phyloP scores from a whole-genome alignment of 768 basidiomycete species.

The Rhodotorula diobovata region DNA sequence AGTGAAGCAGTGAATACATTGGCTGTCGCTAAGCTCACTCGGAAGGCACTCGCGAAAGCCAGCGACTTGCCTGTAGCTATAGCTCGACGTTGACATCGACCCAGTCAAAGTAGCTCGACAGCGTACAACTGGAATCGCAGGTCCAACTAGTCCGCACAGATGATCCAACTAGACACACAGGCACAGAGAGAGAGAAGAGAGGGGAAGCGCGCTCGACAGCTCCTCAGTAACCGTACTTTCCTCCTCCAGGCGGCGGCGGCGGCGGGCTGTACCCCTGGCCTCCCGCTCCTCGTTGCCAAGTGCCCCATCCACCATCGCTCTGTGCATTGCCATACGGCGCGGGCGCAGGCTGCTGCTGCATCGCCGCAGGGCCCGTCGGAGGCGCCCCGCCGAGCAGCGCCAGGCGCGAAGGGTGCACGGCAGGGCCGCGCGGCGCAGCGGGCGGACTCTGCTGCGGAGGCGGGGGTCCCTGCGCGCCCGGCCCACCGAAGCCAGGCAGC shows the following conservation, averaged over 20 bases:
- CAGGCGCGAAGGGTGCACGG: neutral
- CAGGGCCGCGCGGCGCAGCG: neutral
- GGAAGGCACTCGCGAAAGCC: too few relatives aligned
- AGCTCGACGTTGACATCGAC: too few relatives aligned
- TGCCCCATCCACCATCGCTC: neutral
- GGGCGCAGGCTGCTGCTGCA: neutral
- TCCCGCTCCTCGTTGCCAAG: neutral
- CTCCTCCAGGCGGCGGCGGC: too few relatives aligned
- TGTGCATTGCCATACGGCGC: neutral
- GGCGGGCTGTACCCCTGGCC: neutral
- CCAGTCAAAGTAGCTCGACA: too few relatives aligned
- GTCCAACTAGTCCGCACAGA: too few relatives aligned
- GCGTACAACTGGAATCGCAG: too few relatives aligned
- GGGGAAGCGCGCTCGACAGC: too few relatives aligned
- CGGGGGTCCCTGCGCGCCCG: neutral
- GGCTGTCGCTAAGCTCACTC: too few relatives aligned
- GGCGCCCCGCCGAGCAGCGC: neutral
- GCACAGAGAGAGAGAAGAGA: too few relatives aligned
- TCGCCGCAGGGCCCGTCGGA: neutral
- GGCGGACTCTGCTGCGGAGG: neutral
- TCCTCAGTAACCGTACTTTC: neutral
- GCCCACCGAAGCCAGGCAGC: neutral
- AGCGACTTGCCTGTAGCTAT: too few relatives aligned
- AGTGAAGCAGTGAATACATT: too few relatives aligned
- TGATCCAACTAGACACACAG: too few relatives aligned